A percentile compares a stretch with the other conserved stretches of the same genome.
Evolutionary conservation across 805 yeast species (phyloP).

Genomic region (Hemisphaericaspora nanyangensis): DNA sequence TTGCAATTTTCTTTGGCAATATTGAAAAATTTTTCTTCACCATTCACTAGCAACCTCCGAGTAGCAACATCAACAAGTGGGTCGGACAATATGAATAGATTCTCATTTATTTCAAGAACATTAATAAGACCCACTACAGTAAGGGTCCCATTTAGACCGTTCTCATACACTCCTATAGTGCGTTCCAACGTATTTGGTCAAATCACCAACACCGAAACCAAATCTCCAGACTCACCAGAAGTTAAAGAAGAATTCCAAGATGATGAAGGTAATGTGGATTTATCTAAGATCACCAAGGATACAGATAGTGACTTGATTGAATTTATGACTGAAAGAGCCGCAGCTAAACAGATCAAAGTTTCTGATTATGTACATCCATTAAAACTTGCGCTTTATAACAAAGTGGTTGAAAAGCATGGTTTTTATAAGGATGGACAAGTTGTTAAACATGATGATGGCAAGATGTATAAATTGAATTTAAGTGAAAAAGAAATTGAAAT

Average conservation of each 20-base stretch:
- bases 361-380: conserved; percentile 68
- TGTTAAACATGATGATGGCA: conserved; percentile 38
- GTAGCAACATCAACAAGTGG: too few relatives aligned
- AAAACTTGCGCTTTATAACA: conserved; percentile 59
- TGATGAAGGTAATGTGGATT: not conserved
- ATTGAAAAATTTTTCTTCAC: not conserved
- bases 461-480: conserved; percentile 53
- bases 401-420: conserved; percentile 58
- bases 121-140: not conserved
- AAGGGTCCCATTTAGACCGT: not conserved
- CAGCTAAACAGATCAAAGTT: conserved; percentile 38
- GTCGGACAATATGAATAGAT: not conserved
- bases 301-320: conserved; percentile 43
- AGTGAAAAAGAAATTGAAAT: conserved; percentile 65
- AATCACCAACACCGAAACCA: conserved; percentile 7
- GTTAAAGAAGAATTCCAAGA: conserved; percentile 4
- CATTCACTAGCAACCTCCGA: too few relatives aligned
- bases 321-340: conserved; percentile 42
- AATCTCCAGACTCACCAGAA: conserved; percentile 3
- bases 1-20: not conserved
- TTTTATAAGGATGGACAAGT: conserved; percentile 63
- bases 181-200: conserved; percentile 10
- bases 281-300: conserved; percentile 20
- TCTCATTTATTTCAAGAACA: not conserved
- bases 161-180: not conserved